Base-by-base conservation (phyloP, 495 filamentous ascomycete genomes). In the Sordaria brevicollis region DNA sequence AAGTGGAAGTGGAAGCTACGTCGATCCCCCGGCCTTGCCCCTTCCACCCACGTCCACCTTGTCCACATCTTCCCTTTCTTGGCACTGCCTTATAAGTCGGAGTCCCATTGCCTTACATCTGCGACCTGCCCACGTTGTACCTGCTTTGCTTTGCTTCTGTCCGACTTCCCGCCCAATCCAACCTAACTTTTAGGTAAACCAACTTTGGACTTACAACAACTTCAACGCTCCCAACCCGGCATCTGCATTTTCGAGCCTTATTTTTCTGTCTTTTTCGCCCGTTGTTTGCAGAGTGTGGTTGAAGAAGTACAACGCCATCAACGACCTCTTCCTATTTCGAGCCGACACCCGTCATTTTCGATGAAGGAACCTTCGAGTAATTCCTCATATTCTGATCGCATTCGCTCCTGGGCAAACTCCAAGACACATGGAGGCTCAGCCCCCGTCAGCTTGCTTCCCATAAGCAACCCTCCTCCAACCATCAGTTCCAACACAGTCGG, bases 321-420 rank as follows among this genome's bases (percentile, higher is more conserved):
- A 54, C 35, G 67, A 39, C 67, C 38, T 68, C 36, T 37, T 29
- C 38, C 35, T 31, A 37, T 17, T 35, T 33, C 69, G 11, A 37
- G 21, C 36, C 36, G 29, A 66, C 7, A 38, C 49, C 67, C 37
- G 57, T 68, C 57, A n/a, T 67, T 67, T 77, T 88, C 86, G 86
- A 89, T 90, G 88, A 88, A 87, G 86, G 82, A 89, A 83, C 81
- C 82, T 79, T 86, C 84, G 79, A 78, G 84, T 81, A 74, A 84
- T 73, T 75, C 81, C 73, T 77, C 79, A 76, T 78, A 79, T 77
- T 81, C 81, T 87, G 83, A 87, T 84, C 83, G 84, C 80, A 83
- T 85, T 76, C 83, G 85, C 81, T 87, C 85, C 79, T 85, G 82
- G 81, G 82, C 80, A 77, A 73, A 76, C 77, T 77, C 80, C 78